phyloP scores from a whole-genome alignment of 352 stramenopile species.

The Globisporangium canariense region DNA sequence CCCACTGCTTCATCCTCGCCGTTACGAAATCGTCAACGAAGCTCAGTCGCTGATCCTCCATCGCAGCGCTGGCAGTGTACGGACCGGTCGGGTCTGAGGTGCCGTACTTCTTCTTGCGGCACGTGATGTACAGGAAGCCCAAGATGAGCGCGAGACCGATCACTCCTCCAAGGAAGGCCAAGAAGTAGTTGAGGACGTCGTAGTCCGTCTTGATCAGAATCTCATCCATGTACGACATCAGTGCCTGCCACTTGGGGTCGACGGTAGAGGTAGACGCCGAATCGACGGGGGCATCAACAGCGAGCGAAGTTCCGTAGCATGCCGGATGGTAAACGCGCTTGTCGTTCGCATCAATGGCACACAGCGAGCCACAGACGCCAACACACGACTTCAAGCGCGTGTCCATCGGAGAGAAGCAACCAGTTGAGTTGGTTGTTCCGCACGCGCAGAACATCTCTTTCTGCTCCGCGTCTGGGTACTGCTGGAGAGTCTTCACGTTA shows the following conservation, averaged over 20 bases:
- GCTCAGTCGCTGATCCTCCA: slow-evolving; percentile 25
- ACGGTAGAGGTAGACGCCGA: slow-evolving; percentile 6
- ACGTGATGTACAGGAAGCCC: slow-evolving; percentile 36
- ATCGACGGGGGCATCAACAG: slow-evolving; percentile 18
- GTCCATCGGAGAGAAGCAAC: slow-evolving; percentile 52
- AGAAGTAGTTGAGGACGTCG: slow-evolving; percentile 43
- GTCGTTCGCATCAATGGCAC: slow-evolving; percentile 33
- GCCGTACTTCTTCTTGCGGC: slow-evolving; percentile 25
- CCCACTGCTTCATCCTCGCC: slow-evolving; percentile 38
- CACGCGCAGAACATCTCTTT: slow-evolving; percentile 45
- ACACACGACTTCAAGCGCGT: slow-evolving; percentile 43
- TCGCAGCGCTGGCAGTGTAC: slow-evolving; percentile 21
- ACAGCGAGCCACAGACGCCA: slow-evolving; percentile 47
- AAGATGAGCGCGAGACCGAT: slow-evolving; percentile 36
- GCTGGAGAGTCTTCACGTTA: slow-evolving; percentile 51
- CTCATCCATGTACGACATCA: slow-evolving; percentile 34
- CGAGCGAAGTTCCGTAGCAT: slow-evolving; percentile 41
- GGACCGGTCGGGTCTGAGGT: slow-evolving; percentile 23
- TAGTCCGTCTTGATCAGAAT: slow-evolving; percentile 45
- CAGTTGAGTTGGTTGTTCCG: slow-evolving; percentile 32
- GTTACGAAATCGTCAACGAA: slow-evolving; percentile 46
- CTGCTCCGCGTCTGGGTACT: slow-evolving; percentile 21
- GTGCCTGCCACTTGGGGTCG: slow-evolving; percentile 33
- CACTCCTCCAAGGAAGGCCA: slow-evolving; percentile 41
- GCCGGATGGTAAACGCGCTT: slow-evolving; percentile 22